phyloP scores from a whole-genome alignment of 768 basidiomycete species.

The Russula vinacea region DNA sequence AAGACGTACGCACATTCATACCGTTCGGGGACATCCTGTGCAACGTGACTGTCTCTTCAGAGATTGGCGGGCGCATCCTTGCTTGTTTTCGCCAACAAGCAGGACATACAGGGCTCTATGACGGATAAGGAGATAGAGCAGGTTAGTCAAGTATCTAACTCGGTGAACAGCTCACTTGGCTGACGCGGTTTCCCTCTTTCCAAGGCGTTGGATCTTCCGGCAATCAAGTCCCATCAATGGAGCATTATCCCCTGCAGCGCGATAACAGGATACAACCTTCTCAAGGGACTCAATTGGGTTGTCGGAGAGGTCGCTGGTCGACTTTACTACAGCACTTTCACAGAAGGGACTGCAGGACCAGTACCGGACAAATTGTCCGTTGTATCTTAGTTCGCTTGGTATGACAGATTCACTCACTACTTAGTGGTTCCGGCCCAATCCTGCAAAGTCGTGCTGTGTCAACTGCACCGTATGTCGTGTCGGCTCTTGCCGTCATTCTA shows the following conservation, averaged over 20 bases:
- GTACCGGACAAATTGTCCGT: neutral
- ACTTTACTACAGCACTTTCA: constrained; percentile 70
- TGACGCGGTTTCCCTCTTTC: constrained; percentile 8
- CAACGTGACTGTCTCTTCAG: constrained; percentile 42
- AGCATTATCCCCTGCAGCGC: constrained; percentile 90
- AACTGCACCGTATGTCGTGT: too few species aligned
- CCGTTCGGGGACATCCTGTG: neutral
- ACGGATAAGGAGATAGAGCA: constrained; percentile 75
- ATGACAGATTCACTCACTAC: neutral
- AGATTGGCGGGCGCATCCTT: constrained; percentile 93
- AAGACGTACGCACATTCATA: constrained; percentile 62
- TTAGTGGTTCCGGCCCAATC: neutral
- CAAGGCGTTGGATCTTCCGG: constrained; percentile 75
- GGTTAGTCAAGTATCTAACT: constrained; percentile 47
- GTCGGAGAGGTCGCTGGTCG: constrained; percentile 84
- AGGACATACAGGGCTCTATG: constrained; percentile 89
- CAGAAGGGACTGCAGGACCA: constrained; percentile 1
- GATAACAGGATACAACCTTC: constrained; percentile 79
- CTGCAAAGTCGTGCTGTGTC: neutral
- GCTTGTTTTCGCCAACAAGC: constrained; percentile 96
- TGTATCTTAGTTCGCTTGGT: constrained; percentile 4
- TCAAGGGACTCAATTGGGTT: constrained; percentile 88
- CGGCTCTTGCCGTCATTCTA: too few species aligned
- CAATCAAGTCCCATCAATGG: constrained; percentile 88
- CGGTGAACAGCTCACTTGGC: neutral